Conservation (phyloP, 2,329 filamentous ascomycete genomes). For the Ramularia endophylla region DNA sequence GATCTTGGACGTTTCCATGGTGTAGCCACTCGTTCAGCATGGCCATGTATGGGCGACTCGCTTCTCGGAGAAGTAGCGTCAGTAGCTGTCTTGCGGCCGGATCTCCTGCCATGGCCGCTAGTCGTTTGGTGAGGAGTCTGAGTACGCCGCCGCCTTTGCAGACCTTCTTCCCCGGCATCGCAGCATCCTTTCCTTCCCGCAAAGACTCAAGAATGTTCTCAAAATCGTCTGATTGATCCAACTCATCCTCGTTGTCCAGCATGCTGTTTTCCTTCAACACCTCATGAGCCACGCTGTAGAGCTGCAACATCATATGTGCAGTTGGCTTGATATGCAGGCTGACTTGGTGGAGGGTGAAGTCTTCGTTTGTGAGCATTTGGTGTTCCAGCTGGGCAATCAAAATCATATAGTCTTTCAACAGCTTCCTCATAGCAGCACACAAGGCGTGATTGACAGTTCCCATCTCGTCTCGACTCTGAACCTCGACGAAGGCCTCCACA, state of each 20-base stretch:
- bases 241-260: conserved; percentile 65
- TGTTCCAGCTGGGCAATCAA: conserved; percentile 91
- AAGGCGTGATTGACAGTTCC: conserved; percentile 93
- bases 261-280: conserved; percentile 82
- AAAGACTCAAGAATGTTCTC: conserved; percentile 91
- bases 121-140: conserved; percentile 72
- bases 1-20: conserved; percentile 89
- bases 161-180: conserved; percentile 79
- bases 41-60: conserved; percentile 89
- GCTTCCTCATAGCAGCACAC: conserved; percentile 87
- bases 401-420: conserved; percentile 88
- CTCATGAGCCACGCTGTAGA: conserved; percentile 83
- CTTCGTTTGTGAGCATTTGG: conserved; percentile 80
- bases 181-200: conserved; percentile 77
- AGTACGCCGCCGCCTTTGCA: conserved; percentile 98
- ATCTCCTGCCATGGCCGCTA: conserved; percentile 89
- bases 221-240: conserved; percentile 68
- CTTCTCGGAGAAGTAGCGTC: conserved; percentile 75
- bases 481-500: conserved; percentile 86
- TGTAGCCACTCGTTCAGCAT: conserved; percentile 99
- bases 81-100: conserved; percentile 78
- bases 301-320: conserved; percentile 81
- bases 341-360: conserved; percentile 87
- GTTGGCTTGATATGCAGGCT: conserved; percentile 89
- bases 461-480: conserved; percentile 88